A percentile compares a stretch with the other conserved stretches of the same genome.
Conservation (phyloP, 306 rosid genomes). For the Herpetospermum pedunculosum region DNA sequence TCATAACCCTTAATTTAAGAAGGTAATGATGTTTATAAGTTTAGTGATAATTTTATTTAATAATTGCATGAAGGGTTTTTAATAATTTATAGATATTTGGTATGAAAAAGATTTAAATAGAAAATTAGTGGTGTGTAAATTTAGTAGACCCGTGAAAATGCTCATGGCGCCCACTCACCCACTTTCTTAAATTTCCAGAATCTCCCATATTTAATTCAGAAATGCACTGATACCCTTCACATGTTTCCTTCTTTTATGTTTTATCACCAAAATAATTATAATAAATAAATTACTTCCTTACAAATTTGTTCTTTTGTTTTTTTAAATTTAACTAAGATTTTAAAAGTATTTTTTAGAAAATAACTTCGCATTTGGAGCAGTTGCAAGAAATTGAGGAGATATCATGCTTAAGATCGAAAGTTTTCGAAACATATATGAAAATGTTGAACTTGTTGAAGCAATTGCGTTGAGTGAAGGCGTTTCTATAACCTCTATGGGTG, state of each 20-base stretch:
- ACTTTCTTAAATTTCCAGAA: not conserved
- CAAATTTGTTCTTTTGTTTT: too few species aligned
- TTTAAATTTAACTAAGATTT: too few species aligned
- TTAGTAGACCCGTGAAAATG: conserved; percentile 1
- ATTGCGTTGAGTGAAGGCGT: too few species aligned
- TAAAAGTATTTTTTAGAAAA: too few species aligned
- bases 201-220: not conserved
- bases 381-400: too few species aligned
- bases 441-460: too few species aligned
- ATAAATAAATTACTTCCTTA: too few species aligned
- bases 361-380: too few species aligned
- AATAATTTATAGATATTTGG: not conserved
- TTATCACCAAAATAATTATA: not conserved
- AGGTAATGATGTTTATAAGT: not conserved
- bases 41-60: not conserved
- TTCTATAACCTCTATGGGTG: too few species aligned
- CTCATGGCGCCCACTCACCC: not conserved
- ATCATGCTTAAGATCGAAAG: too few species aligned
- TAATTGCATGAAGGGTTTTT: not conserved
- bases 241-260: not conserved
- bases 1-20: not conserved
- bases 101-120: not conserved
- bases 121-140: not conserved
- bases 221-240: not conserved
- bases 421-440: too few species aligned